Evolutionary conservation across 2,329 filamentous ascomycete genomes (phyloP).

Genomic region (Rhynchosporium agropyri): DNA sequence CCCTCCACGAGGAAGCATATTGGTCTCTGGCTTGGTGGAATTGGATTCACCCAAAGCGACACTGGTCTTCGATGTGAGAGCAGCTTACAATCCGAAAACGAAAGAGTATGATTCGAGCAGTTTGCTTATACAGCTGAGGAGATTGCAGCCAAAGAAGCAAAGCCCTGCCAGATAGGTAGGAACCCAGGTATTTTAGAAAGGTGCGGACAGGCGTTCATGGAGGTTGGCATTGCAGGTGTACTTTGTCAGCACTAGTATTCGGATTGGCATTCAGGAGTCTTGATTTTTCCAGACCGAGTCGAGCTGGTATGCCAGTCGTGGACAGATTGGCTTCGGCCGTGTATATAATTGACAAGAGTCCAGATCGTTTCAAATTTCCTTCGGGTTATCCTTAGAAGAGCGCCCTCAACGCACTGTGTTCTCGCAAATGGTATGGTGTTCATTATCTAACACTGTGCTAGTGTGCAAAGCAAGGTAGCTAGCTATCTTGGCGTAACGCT

Average conservation of each 20-base stretch:
- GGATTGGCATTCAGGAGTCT: background rate
- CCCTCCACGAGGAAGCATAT: conserved; percentile 55
- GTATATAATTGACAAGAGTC: no score
- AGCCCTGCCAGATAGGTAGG: conserved; percentile 27
- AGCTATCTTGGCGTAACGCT: no score
- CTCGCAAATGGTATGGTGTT: no score
- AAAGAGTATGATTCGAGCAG: conserved; percentile 44
- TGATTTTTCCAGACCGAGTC: background rate
- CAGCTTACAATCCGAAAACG: conserved; percentile 60
- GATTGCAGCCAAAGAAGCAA: conserved; percentile 49
- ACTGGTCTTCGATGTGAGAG: conserved; percentile 54
- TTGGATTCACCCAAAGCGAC: conserved; percentile 50
- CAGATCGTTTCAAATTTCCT: no score
- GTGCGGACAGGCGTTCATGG: conserved; percentile 6
- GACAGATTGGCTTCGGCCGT: no score
- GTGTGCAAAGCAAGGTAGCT: no score
- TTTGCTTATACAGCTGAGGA: conserved; percentile 47
- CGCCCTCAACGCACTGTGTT: no score
- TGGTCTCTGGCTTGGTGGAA: conserved; percentile 58
- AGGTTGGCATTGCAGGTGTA: conserved; percentile 16
- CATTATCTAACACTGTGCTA: no score
- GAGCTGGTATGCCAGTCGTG: no score
- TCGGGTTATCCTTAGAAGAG: no score
- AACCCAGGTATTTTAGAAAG: background rate
- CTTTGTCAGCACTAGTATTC: background rate